Conservation (phyloP, 352 stramenopile genomes). For the Blastocystis hominis region DNA sequence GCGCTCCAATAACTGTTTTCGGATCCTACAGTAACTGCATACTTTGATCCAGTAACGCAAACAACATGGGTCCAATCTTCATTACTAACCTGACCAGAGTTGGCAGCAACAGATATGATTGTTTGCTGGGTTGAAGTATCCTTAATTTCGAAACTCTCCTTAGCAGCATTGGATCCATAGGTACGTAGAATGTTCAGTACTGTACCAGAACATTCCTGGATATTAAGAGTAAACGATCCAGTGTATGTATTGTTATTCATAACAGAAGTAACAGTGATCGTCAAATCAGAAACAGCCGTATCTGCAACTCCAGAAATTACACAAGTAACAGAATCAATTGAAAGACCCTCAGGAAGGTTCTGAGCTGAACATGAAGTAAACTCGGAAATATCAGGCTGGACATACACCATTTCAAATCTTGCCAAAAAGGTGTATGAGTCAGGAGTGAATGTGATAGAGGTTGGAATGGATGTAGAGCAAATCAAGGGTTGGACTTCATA, state of each 20-base stretch:
- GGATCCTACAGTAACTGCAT: neutral
- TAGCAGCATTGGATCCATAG: neutral
- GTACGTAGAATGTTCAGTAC: neutral
- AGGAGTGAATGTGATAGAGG: neutral
- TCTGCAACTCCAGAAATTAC: neutral
- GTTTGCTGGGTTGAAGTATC: neutral
- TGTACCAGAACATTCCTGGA: neutral
- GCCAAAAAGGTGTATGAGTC: neutral
- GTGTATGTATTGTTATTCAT: neutral
- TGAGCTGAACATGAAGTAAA: neutral
- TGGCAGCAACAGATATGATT: neutral
- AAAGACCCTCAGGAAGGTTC: neutral
- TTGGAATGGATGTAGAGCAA: neutral
- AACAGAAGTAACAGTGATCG: neutral
- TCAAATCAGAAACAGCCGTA: neutral
- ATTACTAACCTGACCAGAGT: neutral
- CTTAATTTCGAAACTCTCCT: neutral
- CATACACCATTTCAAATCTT: neutral
- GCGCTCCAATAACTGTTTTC: neutral
- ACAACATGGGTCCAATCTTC: neutral
- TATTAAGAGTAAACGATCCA: neutral
- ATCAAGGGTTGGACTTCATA: neutral
- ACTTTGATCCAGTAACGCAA: neutral
- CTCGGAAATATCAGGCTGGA: neutral
- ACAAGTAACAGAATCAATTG: neutral